Evolutionary conservation across 2,329 filamentous ascomycete genomes (phyloP).

Genomic region (Apiospora rasikravindrae): DNA sequence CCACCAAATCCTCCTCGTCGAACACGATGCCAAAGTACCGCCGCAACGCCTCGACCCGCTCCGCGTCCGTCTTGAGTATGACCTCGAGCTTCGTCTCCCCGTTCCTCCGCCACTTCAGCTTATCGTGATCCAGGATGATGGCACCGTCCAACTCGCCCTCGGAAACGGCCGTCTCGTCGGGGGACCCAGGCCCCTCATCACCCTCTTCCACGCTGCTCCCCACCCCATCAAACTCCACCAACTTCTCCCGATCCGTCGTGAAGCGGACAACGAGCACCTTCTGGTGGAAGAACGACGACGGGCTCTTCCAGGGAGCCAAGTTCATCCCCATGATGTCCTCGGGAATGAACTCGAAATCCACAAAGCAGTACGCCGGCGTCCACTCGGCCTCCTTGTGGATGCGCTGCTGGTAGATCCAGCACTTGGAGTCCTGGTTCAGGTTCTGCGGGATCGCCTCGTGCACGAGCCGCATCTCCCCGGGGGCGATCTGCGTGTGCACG

Average conservation of each 20-base stretch:
- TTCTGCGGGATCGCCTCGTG: constrained; percentile 32
- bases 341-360: constrained; percentile 46
- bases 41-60: constrained; percentile 49
- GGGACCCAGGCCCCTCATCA: constrained; percentile 25
- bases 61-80: constrained; percentile 45
- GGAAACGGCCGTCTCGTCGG: constrained; percentile 44
- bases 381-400: constrained; percentile 40
- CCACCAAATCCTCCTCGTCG: constrained; percentile 28
- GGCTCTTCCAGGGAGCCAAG: constrained; percentile 40
- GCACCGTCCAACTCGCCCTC: constrained; percentile 37
- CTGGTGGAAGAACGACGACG: constrained; percentile 42
- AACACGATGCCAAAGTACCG: constrained; percentile 52
- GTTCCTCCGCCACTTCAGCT: constrained; percentile 46
- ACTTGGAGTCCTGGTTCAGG: constrained; percentile 26
- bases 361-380: constrained; percentile 51
- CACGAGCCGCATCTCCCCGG: constrained; percentile 42
- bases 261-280: constrained; percentile 45
- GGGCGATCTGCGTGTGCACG: constrained; percentile 25
- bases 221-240: constrained; percentile 27
- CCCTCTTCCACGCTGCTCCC: constrained; percentile 29
- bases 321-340: constrained; percentile 48
- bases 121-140: constrained; percentile 44
- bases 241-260: constrained; percentile 40
- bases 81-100: constrained; percentile 46
- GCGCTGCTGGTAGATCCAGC: constrained; percentile 34